Percentiles rank a stretch among this genome's conserved stretches.
Evolutionary conservation across 805 yeast species (phyloP).

Genomic region (Suhomyces sp.): DNA sequence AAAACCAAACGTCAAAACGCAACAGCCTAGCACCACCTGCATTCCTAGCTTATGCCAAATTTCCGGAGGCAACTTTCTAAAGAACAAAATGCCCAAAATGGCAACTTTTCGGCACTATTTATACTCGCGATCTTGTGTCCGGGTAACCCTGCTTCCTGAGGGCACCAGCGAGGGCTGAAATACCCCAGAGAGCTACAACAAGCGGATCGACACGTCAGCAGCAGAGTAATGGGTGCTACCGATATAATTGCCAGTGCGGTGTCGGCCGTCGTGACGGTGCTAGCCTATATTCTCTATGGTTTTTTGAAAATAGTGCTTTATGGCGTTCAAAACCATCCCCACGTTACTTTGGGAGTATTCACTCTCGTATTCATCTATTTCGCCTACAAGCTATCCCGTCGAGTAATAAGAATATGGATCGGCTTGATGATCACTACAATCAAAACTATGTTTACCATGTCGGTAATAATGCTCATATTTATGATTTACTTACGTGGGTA

Average conservation of each 20-base stretch:
- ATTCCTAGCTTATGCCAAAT: conserved; percentile 27
- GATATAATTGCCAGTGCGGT: not conserved
- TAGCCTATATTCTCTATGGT: not conserved
- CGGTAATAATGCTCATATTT: conserved; percentile 12
- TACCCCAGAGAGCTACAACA: not conserved
- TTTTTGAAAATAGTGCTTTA: not conserved
- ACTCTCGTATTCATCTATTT: conserved; percentile 15
- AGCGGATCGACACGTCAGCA: not conserved
- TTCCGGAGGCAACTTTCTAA: conserved; percentile 42
- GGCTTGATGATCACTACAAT: conserved; percentile 15
- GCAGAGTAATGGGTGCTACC: not conserved
- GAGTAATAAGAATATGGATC: conserved; percentile 21
- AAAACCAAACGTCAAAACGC: conserved; percentile 10
- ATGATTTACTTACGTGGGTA: conserved; percentile 22
- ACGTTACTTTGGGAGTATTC: conserved; percentile 14
- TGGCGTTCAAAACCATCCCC: conserved; percentile 17
- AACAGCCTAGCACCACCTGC: conserved; percentile 5
- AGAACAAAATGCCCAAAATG: conserved; percentile 10
- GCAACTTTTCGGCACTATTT: not conserved
- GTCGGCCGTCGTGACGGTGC: not conserved
- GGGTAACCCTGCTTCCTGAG: conserved; percentile 14
- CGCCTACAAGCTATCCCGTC: conserved; percentile 13
- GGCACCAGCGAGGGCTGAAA: not conserved
- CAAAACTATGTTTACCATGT: conserved; percentile 16
- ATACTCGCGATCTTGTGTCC: conserved; percentile 1